Base-by-base conservation (phyloP, 2,329 filamentous ascomycete species). In the Fusarium annulatum region DNA sequence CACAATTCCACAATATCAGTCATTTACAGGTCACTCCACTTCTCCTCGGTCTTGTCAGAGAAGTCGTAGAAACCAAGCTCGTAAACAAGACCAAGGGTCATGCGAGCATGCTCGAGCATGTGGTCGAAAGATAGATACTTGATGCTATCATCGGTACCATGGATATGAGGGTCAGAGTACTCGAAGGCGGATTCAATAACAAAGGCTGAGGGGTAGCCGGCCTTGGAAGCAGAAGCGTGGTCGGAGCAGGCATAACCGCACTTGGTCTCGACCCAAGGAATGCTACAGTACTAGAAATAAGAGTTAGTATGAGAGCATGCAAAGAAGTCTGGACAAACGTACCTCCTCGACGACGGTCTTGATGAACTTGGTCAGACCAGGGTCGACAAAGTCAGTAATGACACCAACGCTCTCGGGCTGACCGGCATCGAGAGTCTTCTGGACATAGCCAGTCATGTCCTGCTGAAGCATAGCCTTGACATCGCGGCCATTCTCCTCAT, bases 391-490 rank as follows among this genome's bases (percentile, higher is more conserved):
- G 83, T 98, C 96, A 9, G 93, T 95, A 78, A 98, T 97, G 58
- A 98, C 94, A 48, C 96, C 96, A 6, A 98, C 93, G 51, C 91
- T 92, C 86, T 98, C 96, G 9, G 91, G 88, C 82, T 94, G 88
- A 67, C 95, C 95, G 7, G 94, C 92, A 74, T 96, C 93, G 26
- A 96, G 84, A 1, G 95, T 97, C 78, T 91, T 92, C 81, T 95
- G 90, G 9, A 95, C 89, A 81, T 93, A 98, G 23, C 96, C 96
- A 3, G 94, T 97, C 96, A 98, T 98, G 83, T 98, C 96, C 84
- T 98, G 96, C 85, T 98, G 96, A 61, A 98, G 89, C 96, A 98
- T 98, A 39, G 96, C 96, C 85, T 96, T 97, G 82, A 98, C 88
- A 74, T 96, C 91, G 33, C 92, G 89, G 38, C 88, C 88, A 28